These are phyloP conservation scores for Phylloporus sp. DNA, from an alignment of 768 basidiomycete species.

Conservation along the genomic window DNA sequence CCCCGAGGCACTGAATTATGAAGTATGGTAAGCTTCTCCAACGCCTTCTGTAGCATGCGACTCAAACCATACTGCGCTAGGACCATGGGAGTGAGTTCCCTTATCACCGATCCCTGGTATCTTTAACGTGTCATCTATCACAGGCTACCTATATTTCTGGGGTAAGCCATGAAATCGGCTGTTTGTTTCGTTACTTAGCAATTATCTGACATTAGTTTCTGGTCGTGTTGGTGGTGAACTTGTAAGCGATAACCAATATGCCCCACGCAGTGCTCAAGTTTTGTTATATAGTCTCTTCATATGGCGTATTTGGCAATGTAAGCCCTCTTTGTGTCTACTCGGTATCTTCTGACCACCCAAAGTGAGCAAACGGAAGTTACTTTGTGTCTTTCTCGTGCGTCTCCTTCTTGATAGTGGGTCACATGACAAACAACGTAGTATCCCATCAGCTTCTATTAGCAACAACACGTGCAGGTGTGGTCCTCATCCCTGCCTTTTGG, in stretches of 20 bases:
- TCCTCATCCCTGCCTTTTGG: neutral
- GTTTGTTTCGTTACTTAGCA: neutral
- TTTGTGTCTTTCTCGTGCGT: conserved; percentile 14
- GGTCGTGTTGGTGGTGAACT: conserved; percentile 1
- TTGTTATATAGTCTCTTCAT: conserved; percentile 9
- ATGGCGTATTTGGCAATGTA: conserved; percentile 19
- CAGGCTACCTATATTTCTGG: conserved; percentile 8
- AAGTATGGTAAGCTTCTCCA: conserved; percentile 7
- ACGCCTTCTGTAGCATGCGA: no score
- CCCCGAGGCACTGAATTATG: neutral
- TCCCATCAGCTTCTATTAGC: conserved; percentile 1
- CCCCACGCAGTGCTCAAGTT: neutral
- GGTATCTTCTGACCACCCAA: neutral
- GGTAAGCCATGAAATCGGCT: neutral
- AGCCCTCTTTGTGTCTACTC: neutral
- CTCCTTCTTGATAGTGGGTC: neutral
- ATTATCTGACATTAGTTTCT: neutral
- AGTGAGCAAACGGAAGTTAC: conserved; percentile 9
- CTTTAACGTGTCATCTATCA: neutral
- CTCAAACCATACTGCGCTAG: neutral
- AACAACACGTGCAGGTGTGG: conserved; percentile 10
- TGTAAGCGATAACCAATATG: neutral
- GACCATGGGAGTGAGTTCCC: conserved; percentile 10
- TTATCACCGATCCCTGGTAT: neutral
- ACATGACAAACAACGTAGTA: no score